These are phyloP conservation scores for Neofusicoccum sp. DNA, from an alignment of 2,329 filamentous ascomycete genomes.

Conservation along the genomic window DNA sequence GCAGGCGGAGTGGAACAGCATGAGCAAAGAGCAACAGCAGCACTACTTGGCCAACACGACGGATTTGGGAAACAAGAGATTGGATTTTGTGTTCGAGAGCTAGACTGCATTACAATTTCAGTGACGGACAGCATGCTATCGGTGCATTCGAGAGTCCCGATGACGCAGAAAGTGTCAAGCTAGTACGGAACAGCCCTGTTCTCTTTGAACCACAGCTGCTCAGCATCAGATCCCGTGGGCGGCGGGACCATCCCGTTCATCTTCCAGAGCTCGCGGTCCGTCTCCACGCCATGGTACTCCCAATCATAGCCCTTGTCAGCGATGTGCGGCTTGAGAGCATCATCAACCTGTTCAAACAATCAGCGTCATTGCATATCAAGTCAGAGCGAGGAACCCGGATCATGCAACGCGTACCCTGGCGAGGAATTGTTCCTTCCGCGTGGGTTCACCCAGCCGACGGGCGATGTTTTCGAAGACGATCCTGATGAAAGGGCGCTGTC, in stretches of 20 bases:
- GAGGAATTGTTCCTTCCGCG: background rate
- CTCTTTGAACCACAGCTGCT: constrained; percentile 32
- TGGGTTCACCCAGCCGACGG: constrained; percentile 20
- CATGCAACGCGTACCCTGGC: too few relatives aligned
- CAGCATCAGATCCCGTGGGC: constrained; percentile 30
- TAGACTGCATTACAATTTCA: background rate
- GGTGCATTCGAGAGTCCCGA: background rate
- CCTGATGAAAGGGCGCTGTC: background rate
- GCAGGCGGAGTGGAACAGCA: constrained; percentile 30
- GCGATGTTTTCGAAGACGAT: constrained; percentile 6
- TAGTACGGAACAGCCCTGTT: constrained; percentile 21
- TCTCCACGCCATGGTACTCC: constrained; percentile 46
- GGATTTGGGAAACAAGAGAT: constrained; percentile 38
- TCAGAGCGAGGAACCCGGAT: too few relatives aligned
- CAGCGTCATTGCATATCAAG: too few relatives aligned
- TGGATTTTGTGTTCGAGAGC: constrained; percentile 7
- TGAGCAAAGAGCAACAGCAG: constrained; percentile 36
- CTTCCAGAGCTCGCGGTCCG: constrained; percentile 44
- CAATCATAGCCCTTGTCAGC: constrained; percentile 43
- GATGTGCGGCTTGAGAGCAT: constrained; percentile 38
- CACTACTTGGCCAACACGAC: constrained; percentile 35
- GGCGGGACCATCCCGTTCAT: constrained; percentile 43
- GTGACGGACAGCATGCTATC: too few relatives aligned
- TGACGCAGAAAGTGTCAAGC: too few relatives aligned
- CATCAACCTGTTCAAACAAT: constrained; percentile 27